Base-by-base conservation (phyloP, 768 basidiomycete genomes). In the Pulveroboletus frians region DNA sequence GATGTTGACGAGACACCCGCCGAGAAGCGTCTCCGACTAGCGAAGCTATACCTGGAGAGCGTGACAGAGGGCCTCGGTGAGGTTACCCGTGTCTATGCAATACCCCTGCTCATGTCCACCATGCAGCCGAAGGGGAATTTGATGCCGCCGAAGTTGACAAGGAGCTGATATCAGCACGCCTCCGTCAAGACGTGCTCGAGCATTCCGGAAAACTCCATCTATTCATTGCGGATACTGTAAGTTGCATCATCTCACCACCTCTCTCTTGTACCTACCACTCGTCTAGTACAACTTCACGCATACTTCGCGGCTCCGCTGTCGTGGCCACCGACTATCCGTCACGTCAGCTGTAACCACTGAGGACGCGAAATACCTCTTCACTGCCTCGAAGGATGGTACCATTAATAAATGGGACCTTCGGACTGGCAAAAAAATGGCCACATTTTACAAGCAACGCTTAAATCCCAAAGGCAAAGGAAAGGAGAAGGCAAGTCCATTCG, bases 61-160 rank as follows among this genome's bases (percentile, higher is more conserved):
- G 83, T 98, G 13, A 89, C 89, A 66, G 80, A 85, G 51, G 81
- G 78, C 32, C 67, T 94, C 26, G 74, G 85, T 81, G 58, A 66
- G 80, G 73, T 45, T 43, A 17, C 34, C 43, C 26, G 4, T 46
- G 30, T 36, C 3, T 41, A 8, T 45, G 35, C 49, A 10, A 31
- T 44, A 27, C 13, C 21, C 17, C 8, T 6, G 9, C 3, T 62
- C 34, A 51, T 49, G 29, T 11, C 31, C 8, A 30, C 29, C 40
- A 9, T 23, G 20, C 23, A 59, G 91, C 84, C 50, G 93, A 93
- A 21, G 90, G 88, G 30, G 92, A 92, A 53, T 93, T 84, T 54
- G 95, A 99, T 64, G 96, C 96, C 5, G 93, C 90, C 1, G 94
- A 97, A 58, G 84, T 98, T 23, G 96, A 99, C 74, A 80, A 81